Percentiles rank a stretch among this genome's conserved stretches.
phyloP scores from a whole-genome alignment of 1,284 basidiomycete genomes.

The Trichosporon faecale region DNA sequence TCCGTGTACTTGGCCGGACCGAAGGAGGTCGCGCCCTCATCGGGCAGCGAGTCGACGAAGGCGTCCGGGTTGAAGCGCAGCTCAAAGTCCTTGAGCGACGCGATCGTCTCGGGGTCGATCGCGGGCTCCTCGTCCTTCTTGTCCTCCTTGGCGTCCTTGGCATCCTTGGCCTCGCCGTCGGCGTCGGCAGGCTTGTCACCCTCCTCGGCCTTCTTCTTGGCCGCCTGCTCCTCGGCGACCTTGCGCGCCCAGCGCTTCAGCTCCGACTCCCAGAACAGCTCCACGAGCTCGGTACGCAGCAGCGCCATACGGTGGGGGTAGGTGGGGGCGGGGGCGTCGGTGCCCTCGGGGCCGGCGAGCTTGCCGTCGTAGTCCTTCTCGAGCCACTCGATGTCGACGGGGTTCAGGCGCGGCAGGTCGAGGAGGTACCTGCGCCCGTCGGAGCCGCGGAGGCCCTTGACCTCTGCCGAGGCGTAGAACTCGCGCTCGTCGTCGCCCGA shows the following conservation, averaged over 20 bases:
- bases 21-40: slow-evolving; percentile 21
- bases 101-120: slow-evolving; percentile 27
- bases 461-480: slow-evolving; percentile 58
- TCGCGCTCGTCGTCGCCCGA: slow-evolving; percentile 51
- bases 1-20: slow-evolving; percentile 48
- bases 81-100: slow-evolving; percentile 52
- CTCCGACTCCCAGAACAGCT: slow-evolving; percentile 57
- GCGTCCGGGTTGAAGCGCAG: slow-evolving; percentile 61
- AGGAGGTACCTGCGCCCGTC: slow-evolving; percentile 59
- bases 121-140: slow-evolving; percentile 18
- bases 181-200: slow-evolving; percentile 24
- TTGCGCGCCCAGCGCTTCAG: slow-evolving; percentile 57
- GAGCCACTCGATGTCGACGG: slow-evolving; percentile 59
- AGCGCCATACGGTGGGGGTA: slow-evolving; percentile 60
- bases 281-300: slow-evolving; percentile 59
- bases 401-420: slow-evolving; percentile 57
- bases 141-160: slow-evolving; percentile 26
- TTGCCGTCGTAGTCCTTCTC: slow-evolving; percentile 54
- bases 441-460: slow-evolving; percentile 59
- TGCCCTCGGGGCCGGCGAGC: slow-evolving; percentile 33
- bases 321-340: slow-evolving; percentile 25
- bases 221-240: slow-evolving; percentile 47
- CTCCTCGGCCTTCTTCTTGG: slow-evolving; percentile 30
- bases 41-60: slow-evolving; percentile 53
- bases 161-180: slow-evolving; percentile 22